Conservation (phyloP, 106 monocot species). For the Amphibolis antarctica region DNA sequence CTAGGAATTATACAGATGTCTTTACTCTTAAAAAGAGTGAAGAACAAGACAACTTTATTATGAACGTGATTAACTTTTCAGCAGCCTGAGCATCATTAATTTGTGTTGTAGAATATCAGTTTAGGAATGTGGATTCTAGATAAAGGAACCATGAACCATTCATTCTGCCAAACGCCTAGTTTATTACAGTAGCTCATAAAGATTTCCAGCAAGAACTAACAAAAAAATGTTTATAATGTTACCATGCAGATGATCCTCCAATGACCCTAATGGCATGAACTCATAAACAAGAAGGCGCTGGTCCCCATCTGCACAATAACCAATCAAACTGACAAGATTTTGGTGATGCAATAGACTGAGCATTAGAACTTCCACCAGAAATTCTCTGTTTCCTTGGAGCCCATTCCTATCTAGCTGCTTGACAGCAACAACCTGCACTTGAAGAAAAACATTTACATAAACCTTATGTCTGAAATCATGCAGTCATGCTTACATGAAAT, state of each 20-base stretch:
- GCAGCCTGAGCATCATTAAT: too few species aligned
- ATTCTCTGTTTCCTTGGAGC: constrained; percentile 25
- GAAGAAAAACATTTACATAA: not conserved
- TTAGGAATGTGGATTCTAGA: too few species aligned
- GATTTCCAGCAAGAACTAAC: too few species aligned
- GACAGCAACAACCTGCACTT: constrained; percentile 16
- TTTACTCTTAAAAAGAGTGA: too few species aligned
- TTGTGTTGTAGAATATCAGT: too few species aligned
- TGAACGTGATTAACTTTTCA: too few species aligned
- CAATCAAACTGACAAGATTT: constrained; percentile 23
- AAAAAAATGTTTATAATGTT: not conserved
- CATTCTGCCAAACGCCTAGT: too few species aligned
- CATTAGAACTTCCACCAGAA: constrained; percentile 25
- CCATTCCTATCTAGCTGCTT: constrained; percentile 21
- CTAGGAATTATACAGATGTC: too few species aligned
- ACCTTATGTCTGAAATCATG: not conserved
- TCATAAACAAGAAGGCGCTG: constrained; percentile 24
- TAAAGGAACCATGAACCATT: too few species aligned
- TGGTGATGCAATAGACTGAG: constrained; percentile 22
- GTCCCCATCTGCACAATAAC: constrained; percentile 24
- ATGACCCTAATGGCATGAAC: constrained; percentile 19
- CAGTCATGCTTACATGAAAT: not conserved
- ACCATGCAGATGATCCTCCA: constrained; percentile 25
- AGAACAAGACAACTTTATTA: too few species aligned
- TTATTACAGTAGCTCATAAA: too few species aligned